These are phyloP conservation scores for Lachancea fermentati DNA, from an alignment of 805 yeast species.

Conservation along the genomic window DNA sequence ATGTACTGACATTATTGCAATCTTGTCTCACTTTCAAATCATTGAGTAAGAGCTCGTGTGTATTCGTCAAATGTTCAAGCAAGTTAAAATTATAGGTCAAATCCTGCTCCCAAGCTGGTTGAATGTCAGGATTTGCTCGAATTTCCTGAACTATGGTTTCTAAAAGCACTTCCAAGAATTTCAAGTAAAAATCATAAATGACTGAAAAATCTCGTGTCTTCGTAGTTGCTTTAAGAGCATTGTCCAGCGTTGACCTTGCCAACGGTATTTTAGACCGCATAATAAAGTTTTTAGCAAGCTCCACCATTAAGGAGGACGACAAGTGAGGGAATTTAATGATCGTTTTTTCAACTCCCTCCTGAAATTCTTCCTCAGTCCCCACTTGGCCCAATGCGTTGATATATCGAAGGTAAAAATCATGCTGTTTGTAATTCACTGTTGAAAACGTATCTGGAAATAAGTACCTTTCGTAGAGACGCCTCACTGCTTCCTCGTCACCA, in stretches of 20 bases:
- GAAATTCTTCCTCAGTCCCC: background rate
- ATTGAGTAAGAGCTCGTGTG: slow-evolving; percentile 53
- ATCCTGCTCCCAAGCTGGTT: slow-evolving; percentile 35
- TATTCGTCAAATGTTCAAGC: slow-evolving; percentile 51
- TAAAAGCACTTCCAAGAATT: slow-evolving; percentile 51
- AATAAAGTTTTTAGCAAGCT: slow-evolving; percentile 45
- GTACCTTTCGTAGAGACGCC: slow-evolving; percentile 12
- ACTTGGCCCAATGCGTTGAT: slow-evolving; percentile 3
- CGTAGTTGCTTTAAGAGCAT: slow-evolving; percentile 40
- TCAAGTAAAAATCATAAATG: slow-evolving; percentile 57
- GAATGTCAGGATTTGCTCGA: slow-evolving; percentile 11
- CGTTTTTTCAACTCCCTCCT: slow-evolving; percentile 30
- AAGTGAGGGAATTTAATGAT: slow-evolving; percentile 53
- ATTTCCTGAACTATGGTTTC: slow-evolving; percentile 8
- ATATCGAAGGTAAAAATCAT: slow-evolving; percentile 5
- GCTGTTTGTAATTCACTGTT: slow-evolving; percentile 3
- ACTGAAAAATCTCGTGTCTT: slow-evolving; percentile 58
- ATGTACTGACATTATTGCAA: slow-evolving; percentile 53
- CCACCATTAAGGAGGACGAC: slow-evolving; percentile 41
- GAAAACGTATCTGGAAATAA: slow-evolving; percentile 5
- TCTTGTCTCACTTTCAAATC: slow-evolving; percentile 63
- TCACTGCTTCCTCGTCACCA: slow-evolving; percentile 15
- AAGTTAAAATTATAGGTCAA: slow-evolving; percentile 35
- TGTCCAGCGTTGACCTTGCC: slow-evolving; percentile 42
- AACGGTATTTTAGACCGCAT: slow-evolving; percentile 32